Percentiles rank a stretch among this genome's conserved stretches.
Evolutionary conservation across 768 basidiomycete species (phyloP).

Genomic region (Agaricus subrufescens): DNA sequence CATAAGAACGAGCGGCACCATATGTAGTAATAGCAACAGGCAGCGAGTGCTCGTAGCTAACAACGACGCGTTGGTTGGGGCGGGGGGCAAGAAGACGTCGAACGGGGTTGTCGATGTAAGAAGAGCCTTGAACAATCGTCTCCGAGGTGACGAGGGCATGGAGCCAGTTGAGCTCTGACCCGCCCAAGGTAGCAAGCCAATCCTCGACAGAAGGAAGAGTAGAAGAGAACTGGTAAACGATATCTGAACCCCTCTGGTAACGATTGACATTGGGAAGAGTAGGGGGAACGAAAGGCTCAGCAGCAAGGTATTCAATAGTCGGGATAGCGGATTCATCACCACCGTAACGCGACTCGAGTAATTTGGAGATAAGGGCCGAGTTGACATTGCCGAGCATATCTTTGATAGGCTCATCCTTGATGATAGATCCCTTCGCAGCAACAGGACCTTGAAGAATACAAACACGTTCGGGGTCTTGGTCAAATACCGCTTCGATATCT

Average conservation of each 20-base stretch:
- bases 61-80: constrained; percentile 68
- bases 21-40: constrained; percentile 62
- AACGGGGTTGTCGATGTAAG: constrained; percentile 87
- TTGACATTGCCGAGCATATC: constrained; percentile 90
- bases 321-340: constrained; percentile 77
- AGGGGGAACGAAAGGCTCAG: constrained; percentile 30
- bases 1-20: constrained; percentile 79
- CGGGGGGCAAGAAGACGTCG: constrained; percentile 85
- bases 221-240: constrained; percentile 47
- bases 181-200: constrained; percentile 86
- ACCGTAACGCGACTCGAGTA: constrained; percentile 73
- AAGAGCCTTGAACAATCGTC: constrained; percentile 82
- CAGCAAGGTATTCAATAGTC: constrained; percentile 75
- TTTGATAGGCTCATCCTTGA: constrained; percentile 92
- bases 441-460: constrained; percentile 98
- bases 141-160: constrained; percentile 77
- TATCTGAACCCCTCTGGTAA: constrained; percentile 35
- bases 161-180: constrained; percentile 80
- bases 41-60: constrained; percentile 39
- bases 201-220: constrained; percentile 52
- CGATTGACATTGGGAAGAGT: constrained; percentile 37
- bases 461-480: constrained; percentile 97
- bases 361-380: constrained; percentile 65
- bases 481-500: constrained; percentile 98
- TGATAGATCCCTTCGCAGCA: constrained; percentile 79